Percentiles rank a stretch among this genome's conserved stretches.
phyloP scores from a whole-genome alignment of 208 protist species.

The Novymonas esmeraldas region DNA sequence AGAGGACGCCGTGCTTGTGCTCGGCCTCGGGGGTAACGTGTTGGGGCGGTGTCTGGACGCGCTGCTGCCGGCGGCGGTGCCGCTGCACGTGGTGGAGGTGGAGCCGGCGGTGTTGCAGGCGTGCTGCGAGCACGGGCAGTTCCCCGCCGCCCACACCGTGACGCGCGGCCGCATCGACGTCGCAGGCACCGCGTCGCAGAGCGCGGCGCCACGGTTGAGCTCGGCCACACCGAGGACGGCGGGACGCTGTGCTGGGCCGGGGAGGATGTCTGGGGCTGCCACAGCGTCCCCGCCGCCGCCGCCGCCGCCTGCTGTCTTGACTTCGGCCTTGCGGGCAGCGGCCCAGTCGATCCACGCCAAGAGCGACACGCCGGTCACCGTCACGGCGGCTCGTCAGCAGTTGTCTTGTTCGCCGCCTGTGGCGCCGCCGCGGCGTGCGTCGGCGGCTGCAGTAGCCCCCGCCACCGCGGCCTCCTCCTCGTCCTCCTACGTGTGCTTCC shows the following conservation, averaged over 20 bases:
- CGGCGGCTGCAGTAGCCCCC: neutral
- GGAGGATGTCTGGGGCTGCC: too few relatives aligned
- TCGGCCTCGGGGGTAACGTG: slow-evolving; percentile 83
- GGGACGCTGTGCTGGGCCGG: too few relatives aligned
- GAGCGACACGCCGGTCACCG: neutral
- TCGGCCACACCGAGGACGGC: too few relatives aligned
- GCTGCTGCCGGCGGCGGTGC: slow-evolving; percentile 40
- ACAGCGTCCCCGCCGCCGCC: neutral
- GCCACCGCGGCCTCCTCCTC: neutral
- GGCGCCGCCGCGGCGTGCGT: too few relatives aligned
- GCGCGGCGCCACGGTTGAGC: too few relatives aligned
- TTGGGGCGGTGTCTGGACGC: slow-evolving; percentile 74
- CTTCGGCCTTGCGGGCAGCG: neutral
- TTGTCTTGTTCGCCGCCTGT: neutral
- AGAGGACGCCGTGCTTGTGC: slow-evolving; percentile 55
- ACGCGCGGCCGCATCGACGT: too few relatives aligned
- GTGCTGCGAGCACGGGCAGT: slow-evolving; percentile 46
- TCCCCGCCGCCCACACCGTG: slow-evolving; percentile 30
- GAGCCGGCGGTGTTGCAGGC: slow-evolving; percentile 70
- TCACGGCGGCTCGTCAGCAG: slow-evolving; percentile 6
- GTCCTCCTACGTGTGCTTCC: slow-evolving; percentile 6
- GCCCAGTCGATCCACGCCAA: neutral
- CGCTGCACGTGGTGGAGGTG: slow-evolving; percentile 80
- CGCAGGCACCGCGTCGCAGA: too few relatives aligned
- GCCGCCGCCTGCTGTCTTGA: neutral